Conservation (phyloP, 495 filamentous ascomycete genomes). For the Penicillium egyptiacum region DNA sequence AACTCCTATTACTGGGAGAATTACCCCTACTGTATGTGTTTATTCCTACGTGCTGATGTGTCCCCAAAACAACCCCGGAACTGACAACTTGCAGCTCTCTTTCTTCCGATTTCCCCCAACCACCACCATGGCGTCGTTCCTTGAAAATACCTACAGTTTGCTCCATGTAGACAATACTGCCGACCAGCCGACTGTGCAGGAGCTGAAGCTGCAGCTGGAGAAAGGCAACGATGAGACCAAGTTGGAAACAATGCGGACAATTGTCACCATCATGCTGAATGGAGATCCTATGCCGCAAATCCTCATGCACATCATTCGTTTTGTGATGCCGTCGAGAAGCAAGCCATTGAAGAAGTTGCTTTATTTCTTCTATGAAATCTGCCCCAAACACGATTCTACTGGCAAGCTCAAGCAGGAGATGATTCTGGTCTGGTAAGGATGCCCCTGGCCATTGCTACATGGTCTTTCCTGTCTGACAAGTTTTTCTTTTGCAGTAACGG, state of each 20-base stretch:
- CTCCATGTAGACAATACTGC: conserved; percentile 94
- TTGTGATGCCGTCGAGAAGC: conserved; percentile 97
- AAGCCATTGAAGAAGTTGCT: conserved; percentile 97
- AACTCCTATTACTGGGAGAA: conserved; percentile 31
- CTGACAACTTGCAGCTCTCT: conserved; percentile 44
- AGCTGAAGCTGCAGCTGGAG: conserved; percentile 91
- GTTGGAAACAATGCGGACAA: conserved; percentile 96
- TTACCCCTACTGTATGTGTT: conserved; percentile 26
- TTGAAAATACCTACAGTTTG: conserved; percentile 91
- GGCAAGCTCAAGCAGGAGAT: conserved; percentile 99
- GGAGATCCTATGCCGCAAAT: conserved; percentile 93
- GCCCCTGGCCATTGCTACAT: conserved; percentile 1
- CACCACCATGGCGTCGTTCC: conserved; percentile 85
- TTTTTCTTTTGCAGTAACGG: conserved; percentile 67
- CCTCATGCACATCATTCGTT: conserved; percentile 99
- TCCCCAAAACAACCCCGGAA: conserved; percentile 41
- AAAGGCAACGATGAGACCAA: conserved; percentile 97
- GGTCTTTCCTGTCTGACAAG: conserved; percentile 21
- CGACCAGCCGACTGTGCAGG: conserved; percentile 85
- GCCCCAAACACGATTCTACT: conserved; percentile 85
- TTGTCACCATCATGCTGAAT: conserved; percentile 96
- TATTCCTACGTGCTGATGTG: conserved; percentile 26
- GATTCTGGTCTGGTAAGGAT: conserved; percentile 93
- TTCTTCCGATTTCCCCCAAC: conserved; percentile 27
- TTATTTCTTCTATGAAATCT: conserved; percentile 99